Conservation (phyloP, 2,329 filamentous ascomycete species). For the Phyllosticta capitalensis region DNA sequence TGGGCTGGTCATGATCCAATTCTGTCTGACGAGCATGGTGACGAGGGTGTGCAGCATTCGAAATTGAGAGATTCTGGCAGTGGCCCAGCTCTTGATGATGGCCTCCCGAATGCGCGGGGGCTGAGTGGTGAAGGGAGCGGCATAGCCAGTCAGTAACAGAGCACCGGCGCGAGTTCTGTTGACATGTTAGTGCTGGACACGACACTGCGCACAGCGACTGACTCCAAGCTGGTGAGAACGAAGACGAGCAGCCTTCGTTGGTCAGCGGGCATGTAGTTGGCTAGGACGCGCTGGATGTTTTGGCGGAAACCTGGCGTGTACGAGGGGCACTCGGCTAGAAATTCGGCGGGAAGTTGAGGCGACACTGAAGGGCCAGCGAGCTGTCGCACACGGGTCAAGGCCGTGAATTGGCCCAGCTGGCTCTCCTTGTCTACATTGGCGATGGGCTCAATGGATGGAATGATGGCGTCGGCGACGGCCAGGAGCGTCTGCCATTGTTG, state of each 20-base stretch:
- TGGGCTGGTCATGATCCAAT: slow-evolving; percentile 47
- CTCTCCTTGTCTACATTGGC: slow-evolving; percentile 25
- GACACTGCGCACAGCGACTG: slow-evolving; percentile 16
- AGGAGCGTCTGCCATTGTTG: slow-evolving; percentile 51
- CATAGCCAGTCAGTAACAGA: slow-evolving; percentile 57
- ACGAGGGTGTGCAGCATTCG: slow-evolving; percentile 49
- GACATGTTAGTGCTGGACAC: slow-evolving; percentile 13
- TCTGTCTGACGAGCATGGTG: slow-evolving; percentile 44
- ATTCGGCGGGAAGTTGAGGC: slow-evolving; percentile 23
- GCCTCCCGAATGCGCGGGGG: slow-evolving; percentile 50
- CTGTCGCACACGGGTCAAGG: slow-evolving; percentile 28
- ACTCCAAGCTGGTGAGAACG: slow-evolving; percentile 46
- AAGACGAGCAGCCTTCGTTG: slow-evolving; percentile 40
- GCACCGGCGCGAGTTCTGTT: slow-evolving; percentile 53
- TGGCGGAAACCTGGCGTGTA: slow-evolving; percentile 45
- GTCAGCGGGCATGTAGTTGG: slow-evolving; percentile 39
- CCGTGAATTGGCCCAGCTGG: slow-evolving; percentile 42
- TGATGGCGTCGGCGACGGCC: slow-evolving; percentile 47
- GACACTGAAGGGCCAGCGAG: slow-evolving; percentile 33
- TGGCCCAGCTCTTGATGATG: slow-evolving; percentile 55
- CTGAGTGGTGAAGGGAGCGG: slow-evolving; percentile 52
- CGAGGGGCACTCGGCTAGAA: slow-evolving; percentile 44
- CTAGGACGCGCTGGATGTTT: slow-evolving; percentile 40
- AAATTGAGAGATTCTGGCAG: slow-evolving; percentile 46
- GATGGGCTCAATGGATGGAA: slow-evolving; percentile 48